Evolutionary conservation across 305 asterid species (phyloP).

Genomic region (Fraxinus xanthoxyloides): DNA sequence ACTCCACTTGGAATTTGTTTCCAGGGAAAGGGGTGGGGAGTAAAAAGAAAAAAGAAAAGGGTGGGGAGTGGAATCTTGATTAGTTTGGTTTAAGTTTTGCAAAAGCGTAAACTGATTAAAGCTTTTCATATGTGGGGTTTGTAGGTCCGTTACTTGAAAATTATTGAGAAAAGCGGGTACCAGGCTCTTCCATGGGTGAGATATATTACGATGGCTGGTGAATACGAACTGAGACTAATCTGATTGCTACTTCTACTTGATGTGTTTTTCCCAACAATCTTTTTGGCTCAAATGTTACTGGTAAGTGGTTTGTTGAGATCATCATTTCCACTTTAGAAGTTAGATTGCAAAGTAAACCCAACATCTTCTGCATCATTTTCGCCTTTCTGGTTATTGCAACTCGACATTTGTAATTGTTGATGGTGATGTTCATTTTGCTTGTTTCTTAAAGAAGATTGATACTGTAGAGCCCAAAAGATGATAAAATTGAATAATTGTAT

Average conservation of each 20-base stretch:
- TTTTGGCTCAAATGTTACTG: not conserved
- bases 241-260: constrained; percentile 24
- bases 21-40: too few relatives aligned
- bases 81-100: not conserved
- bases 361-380: not conserved
- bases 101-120: not conserved
- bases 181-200: constrained; percentile 75
- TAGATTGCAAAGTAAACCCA: not conserved
- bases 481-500: not conserved
- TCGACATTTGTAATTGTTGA: not conserved
- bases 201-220: constrained; percentile 67
- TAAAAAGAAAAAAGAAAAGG: too few relatives aligned
- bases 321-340: constrained; percentile 7
- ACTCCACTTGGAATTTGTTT: not conserved
- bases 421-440: not conserved
- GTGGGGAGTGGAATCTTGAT: not conserved
- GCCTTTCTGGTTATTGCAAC: not conserved
- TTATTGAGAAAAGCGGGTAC: constrained; percentile 65
- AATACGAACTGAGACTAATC: constrained; percentile 55
- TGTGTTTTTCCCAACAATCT: not conserved
- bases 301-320: not conserved
- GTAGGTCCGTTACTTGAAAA: constrained; percentile 65
- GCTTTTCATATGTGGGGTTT: constrained; percentile 11
- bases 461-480: not conserved
- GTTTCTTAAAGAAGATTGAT: not conserved